A percentile compares a stretch with the other conserved stretches of the same genome.
phyloP scores from a whole-genome alignment of 331 rosid species.

The Quercus phellos region DNA sequence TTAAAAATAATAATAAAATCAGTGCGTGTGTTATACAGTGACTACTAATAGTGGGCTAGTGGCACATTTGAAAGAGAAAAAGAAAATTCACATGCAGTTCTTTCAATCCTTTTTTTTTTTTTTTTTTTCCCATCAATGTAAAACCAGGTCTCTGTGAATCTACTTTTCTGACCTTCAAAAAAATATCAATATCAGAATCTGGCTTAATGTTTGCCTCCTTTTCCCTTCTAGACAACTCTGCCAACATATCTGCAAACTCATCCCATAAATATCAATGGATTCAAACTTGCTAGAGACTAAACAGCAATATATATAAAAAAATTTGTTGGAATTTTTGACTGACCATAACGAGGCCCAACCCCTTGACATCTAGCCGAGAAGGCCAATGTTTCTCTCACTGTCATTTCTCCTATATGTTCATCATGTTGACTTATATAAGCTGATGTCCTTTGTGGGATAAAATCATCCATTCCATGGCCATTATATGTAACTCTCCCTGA shows the following conservation, averaged over 20 bases:
- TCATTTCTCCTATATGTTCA: constrained; percentile 81
- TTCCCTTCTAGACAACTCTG: constrained; percentile 84
- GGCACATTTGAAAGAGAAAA: neutral
- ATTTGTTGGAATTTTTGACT: constrained; percentile 15
- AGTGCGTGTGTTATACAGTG: no score
- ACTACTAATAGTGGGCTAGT: no score
- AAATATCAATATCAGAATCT: constrained; percentile 84
- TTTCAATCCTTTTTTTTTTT: neutral
- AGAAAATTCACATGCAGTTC: neutral
- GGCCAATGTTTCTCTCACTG: constrained; percentile 89
- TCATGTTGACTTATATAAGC: constrained; percentile 88
- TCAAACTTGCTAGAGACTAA: neutral
- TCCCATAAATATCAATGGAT: no score
- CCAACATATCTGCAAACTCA: constrained; percentile 61
- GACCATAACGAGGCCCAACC: constrained; percentile 76
- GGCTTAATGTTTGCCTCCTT: constrained; percentile 78
- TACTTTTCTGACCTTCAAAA: constrained; percentile 55
- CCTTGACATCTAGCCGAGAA: constrained; percentile 97
- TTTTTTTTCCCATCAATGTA: constrained; percentile 8
- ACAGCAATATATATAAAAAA: neutral
- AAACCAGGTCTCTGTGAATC: no score
- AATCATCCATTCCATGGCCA: constrained; percentile 72
- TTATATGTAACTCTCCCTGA: constrained; percentile 71
- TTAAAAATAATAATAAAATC: no score
- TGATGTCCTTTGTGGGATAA: constrained; percentile 78